Evolutionary conservation across 257 asterid genomes (phyloP).

Genomic region (Solanum infundibuliforme): DNA sequence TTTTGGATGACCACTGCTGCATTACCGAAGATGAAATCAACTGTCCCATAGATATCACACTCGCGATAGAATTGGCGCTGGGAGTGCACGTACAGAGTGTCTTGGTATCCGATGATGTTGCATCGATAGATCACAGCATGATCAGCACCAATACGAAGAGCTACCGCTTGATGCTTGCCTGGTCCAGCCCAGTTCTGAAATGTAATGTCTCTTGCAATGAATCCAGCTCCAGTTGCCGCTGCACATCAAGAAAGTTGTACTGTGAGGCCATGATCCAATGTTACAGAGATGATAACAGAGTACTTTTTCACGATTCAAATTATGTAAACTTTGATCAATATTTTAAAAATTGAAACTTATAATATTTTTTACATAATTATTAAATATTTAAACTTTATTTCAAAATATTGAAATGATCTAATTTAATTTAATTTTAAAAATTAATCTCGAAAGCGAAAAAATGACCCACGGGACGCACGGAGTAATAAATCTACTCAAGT

Average conservation of each 20-base stretch:
- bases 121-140: slow-evolving; percentile 83
- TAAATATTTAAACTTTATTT: neutral
- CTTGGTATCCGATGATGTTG: slow-evolving; percentile 80
- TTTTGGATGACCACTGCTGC: slow-evolving; percentile 95
- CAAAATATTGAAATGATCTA: neutral
- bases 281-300: neutral
- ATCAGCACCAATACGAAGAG: slow-evolving; percentile 86
- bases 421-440: neutral
- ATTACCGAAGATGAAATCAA: slow-evolving; percentile 88
- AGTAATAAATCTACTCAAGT: neutral
- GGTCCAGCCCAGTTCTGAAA: slow-evolving; percentile 92
- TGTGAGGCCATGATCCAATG: neutral
- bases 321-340: neutral
- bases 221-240: slow-evolving; percentile 96
- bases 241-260: neutral
- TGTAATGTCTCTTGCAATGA: slow-evolving; percentile 78
- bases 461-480: neutral
- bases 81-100: slow-evolving; percentile 75
- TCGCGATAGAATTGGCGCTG: slow-evolving; percentile 84
- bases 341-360: neutral
- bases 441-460: neutral
- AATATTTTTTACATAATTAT: neutral
- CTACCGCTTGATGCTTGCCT: slow-evolving; percentile 88
- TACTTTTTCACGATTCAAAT: neutral
- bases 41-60: slow-evolving; percentile 84